phyloP scores from a whole-genome alignment of 2,329 filamentous ascomycete genomes.

The Nannizziopsis arthrosporioides region DNA sequence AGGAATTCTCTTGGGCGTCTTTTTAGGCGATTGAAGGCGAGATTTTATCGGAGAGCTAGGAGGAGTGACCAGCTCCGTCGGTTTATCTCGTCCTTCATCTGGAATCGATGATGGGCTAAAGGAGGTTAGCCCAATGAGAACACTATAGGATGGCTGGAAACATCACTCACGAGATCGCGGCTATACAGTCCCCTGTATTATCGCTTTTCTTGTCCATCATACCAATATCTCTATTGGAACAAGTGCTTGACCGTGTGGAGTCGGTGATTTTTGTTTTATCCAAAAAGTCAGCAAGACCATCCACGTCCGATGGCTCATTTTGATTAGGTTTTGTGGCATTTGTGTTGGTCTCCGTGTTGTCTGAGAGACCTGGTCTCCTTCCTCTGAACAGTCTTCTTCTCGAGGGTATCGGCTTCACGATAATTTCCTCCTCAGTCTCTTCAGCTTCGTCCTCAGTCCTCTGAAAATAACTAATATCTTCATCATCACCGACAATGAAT shows the following conservation, averaged over 20 bases:
- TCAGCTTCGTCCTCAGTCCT: conserved; percentile 21
- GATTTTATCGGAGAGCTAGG: conserved; percentile 35
- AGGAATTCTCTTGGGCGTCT: conserved; percentile 35
- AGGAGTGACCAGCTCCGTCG: conserved; percentile 27
- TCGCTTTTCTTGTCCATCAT: background rate
- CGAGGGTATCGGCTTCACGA: conserved; percentile 18
- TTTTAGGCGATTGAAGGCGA: conserved; percentile 38
- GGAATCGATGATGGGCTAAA: background rate
- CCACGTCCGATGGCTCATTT: background rate
- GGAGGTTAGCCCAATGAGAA: background rate
- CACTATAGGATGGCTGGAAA: background rate
- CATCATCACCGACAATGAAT: conserved; percentile 33
- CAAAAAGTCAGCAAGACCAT: conserved; percentile 1
- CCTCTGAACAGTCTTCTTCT: conserved; percentile 28
- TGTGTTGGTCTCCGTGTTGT: conserved; percentile 16
- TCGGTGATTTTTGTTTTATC: conserved; percentile 3
- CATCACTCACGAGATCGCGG: background rate
- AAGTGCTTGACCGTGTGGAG: background rate
- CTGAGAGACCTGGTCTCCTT: conserved; percentile 20
- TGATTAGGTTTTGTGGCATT: conserved; percentile 7
- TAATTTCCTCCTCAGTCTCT: conserved; percentile 19
- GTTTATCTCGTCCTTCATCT: background rate
- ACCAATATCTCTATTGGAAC: background rate
- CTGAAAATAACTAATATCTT: conserved; percentile 28
- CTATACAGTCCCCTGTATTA: background rate